Conservation (phyloP, 371 early-diverging fungal species). For the Coemansia sp. region DNA sequence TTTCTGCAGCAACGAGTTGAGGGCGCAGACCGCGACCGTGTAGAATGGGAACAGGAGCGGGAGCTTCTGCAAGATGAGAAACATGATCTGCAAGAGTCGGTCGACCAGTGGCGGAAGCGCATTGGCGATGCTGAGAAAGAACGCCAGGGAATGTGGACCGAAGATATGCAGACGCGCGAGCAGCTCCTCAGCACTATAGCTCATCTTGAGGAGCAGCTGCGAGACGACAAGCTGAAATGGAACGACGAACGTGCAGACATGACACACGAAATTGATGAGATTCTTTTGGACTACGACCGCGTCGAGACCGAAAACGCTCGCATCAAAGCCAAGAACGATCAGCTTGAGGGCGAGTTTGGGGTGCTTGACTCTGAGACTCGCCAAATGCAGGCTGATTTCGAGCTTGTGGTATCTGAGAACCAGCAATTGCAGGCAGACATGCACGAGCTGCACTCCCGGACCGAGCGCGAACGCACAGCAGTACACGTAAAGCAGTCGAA, state of each 20-base stretch:
- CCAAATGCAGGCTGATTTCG: constrained; percentile 26
- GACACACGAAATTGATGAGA: constrained; percentile 11
- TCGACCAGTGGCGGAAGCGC: constrained; percentile 40
- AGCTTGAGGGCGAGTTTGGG: not conserved
- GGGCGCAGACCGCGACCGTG: constrained; percentile 30
- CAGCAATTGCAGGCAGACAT: constrained; percentile 30
- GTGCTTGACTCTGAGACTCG: constrained; percentile 24
- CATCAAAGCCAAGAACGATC: not conserved
- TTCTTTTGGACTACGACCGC: constrained; percentile 9
- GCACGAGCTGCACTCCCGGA: constrained; percentile 8
- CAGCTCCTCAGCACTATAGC: constrained; percentile 34
- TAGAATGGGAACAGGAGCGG: constrained; percentile 46
- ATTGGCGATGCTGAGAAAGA: constrained; percentile 42
- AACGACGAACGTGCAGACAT: not conserved
- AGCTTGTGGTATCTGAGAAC: constrained; percentile 24
- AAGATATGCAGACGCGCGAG: constrained; percentile 37
- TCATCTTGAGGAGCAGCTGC: constrained; percentile 28
- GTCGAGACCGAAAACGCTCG: constrained; percentile 1
- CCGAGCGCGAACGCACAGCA: not conserved
- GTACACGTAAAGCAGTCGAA: not conserved
- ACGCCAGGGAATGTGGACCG: constrained; percentile 43
- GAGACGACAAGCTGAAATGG: not conserved
- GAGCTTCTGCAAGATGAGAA: constrained; percentile 37
- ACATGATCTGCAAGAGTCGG: constrained; percentile 18
- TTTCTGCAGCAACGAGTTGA: constrained; percentile 20